phyloP scores from a whole-genome alignment of 306 rosid species.

The Sicyos edulis region DNA sequence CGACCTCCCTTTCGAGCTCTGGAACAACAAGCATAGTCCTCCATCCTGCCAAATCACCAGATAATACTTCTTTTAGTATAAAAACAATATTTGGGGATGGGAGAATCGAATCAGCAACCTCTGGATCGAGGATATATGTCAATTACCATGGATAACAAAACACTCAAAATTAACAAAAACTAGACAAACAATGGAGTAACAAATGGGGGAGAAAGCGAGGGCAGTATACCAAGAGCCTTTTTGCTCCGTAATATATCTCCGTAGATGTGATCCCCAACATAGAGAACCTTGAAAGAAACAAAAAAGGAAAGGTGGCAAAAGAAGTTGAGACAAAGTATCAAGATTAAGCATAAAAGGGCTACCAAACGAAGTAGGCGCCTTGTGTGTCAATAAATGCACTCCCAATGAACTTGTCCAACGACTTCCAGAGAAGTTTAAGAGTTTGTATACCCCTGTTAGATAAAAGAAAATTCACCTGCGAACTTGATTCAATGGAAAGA shows the following conservation, averaged over 20 bases:
- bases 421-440: not conserved
- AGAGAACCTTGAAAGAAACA: conserved; percentile 60
- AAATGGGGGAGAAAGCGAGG: conserved; percentile 20
- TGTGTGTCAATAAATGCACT: not conserved
- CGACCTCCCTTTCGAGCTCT: conserved; percentile 88
- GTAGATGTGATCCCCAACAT: conserved; percentile 96
- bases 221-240: conserved; percentile 80
- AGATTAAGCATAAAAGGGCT: conserved; percentile 3
- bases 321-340: not conserved
- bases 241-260: conserved; percentile 97
- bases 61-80: not conserved
- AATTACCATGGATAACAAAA: too few species aligned
- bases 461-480: conserved; percentile 52
- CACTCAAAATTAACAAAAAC: not conserved
- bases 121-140: too few species aligned
- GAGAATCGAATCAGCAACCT: too few species aligned
- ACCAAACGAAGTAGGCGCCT: not conserved
- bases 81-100: too few species aligned
- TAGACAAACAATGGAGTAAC: not conserved
- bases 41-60: conserved; percentile 56
- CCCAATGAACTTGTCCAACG: not conserved
- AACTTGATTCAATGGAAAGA: conserved; percentile 84
- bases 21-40: conserved; percentile 99
- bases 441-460: not conserved
- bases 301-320: not conserved